phyloP scores from a whole-genome alignment of 1,284 basidiomycete species.

The Abortiporus biennis region DNA sequence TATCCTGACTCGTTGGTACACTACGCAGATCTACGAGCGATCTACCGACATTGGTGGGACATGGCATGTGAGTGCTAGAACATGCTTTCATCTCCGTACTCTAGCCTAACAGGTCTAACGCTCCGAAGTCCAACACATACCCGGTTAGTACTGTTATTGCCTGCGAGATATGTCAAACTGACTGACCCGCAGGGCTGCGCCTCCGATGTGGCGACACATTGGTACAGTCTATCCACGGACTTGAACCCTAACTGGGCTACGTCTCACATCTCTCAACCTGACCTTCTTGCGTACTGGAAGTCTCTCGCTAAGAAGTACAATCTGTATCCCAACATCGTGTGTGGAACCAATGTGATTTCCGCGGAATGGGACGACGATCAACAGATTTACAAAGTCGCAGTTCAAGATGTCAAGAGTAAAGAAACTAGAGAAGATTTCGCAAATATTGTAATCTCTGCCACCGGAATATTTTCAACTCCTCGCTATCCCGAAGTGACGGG shows the following conservation, averaged over 20 bases:
- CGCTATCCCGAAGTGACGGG: conserved; percentile 32
- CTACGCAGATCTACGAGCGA: conserved; percentile 27
- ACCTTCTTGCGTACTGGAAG: conserved; percentile 28
- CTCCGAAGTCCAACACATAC: conserved; percentile 24
- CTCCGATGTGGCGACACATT: conserved; percentile 24
- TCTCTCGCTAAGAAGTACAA: conserved; percentile 19
- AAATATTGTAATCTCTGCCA: conserved; percentile 38
- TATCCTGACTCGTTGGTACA: no score
- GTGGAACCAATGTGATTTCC: conserved; percentile 29
- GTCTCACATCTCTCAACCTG: conserved; percentile 21
- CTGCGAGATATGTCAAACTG: no score
- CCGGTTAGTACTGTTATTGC: conserved; percentile 21
- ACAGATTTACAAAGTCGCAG: conserved; percentile 28
- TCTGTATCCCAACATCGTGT: conserved; percentile 16
- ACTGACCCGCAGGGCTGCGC: conserved; percentile 16
- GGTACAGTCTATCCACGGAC: conserved; percentile 27
- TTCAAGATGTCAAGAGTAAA: conserved; percentile 24
- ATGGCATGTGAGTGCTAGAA: conserved; percentile 22
- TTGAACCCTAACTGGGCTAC: conserved; percentile 27
- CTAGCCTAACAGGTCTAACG: background rate
- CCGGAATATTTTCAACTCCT: conserved; percentile 35
- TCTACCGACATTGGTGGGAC: conserved; percentile 28
- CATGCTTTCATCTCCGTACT: background rate
- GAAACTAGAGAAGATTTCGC: conserved; percentile 13
- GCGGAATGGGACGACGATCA: conserved; percentile 33